Conservation (phyloP, 805 yeast genomes). For the Komagataella pastoris region DNA sequence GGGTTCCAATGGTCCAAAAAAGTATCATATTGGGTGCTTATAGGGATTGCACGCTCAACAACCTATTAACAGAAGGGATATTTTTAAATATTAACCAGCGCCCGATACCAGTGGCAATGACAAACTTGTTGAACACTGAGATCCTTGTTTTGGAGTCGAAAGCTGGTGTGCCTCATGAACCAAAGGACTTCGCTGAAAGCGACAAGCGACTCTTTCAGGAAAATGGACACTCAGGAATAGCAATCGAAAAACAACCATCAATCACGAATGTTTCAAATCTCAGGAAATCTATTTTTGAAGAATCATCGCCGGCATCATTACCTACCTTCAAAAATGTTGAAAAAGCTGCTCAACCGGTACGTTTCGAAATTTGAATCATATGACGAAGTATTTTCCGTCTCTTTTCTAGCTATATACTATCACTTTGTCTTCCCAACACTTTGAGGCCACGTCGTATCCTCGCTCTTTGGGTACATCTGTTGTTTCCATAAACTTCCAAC, state of each 20-base stretch:
- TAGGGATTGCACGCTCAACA: conserved; percentile 20
- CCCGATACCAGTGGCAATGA: not conserved
- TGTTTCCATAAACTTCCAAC: conserved; percentile 74
- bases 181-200: conserved; percentile 13
- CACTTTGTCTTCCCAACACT: conserved; percentile 67
- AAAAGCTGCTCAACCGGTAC: conserved; percentile 35
- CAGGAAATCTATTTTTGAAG: conserved; percentile 8
- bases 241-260: conserved; percentile 25
- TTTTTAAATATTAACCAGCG: conserved; percentile 8
- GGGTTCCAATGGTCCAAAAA: conserved; percentile 32
- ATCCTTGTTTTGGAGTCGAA: not conserved
- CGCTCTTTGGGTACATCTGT: conserved; percentile 47
- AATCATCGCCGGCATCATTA: conserved; percentile 17
- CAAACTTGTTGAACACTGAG: not conserved
- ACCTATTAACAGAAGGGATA: conserved; percentile 11
- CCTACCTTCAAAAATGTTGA: conserved; percentile 58
- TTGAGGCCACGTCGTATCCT: conserved; percentile 37
- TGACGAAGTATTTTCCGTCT: not conserved
- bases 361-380: not conserved
- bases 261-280: conserved; percentile 24
- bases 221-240: conserved; percentile 23
- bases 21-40: conserved; percentile 27
- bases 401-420: conserved; percentile 23
- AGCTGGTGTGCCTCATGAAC: not conserved
- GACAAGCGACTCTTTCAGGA: conserved; percentile 15